Base-by-base conservation (phyloP, 2,329 filamentous ascomycete genomes). In the Fusarium sp. region DNA sequence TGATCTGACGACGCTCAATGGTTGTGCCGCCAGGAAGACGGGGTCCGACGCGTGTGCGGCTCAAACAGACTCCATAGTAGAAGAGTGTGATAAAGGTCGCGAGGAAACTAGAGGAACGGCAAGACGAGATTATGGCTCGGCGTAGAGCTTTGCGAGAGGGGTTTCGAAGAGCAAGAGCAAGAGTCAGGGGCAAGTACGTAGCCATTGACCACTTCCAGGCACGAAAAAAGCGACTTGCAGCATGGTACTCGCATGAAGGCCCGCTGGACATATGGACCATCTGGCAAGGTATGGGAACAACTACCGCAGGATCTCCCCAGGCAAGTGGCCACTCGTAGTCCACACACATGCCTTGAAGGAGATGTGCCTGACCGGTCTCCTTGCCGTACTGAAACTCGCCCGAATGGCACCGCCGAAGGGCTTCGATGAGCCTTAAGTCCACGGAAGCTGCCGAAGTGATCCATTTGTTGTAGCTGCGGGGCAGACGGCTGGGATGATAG, bases 21-120 rank as follows among this genome's bases (percentile, higher is more conserved):
- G 89, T 86, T 39, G 67, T 74, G 24, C 80, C 84, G n/a, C 90
- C 88, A 31, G 95, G 83, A 18, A 96, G 28, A 39, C 80, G 88
- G 0, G 94, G 94, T 0, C 94, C 94, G 12, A 96, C 69, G 17
- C 93, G 88, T 3, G 91, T 95, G 49, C 94, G 89, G 11, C 90
- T 87, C 0, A 97, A 89, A 79, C 94, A 97, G 7, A 97, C 92
- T 35, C 92, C 91, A 80, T 97, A 97, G 84, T 95, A 97, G 81
- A 96, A 96, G 17, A 95, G 84, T 2, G 90, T 86, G 73, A 97
- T 92, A 81, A 96, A 97, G 1, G 90, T 84, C 7, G 91, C 93
- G 4, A 97, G 87, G 80, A 97, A 96, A 2, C 92, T 87, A 1
- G 94, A 95, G 10, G 93, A 95, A 38, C 92, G 89, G 15, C 87